These are phyloP conservation scores for Gnaphalium uliginosum DNA, from an alignment of 129 eudicot genomes.

Conservation along the genomic window DNA sequence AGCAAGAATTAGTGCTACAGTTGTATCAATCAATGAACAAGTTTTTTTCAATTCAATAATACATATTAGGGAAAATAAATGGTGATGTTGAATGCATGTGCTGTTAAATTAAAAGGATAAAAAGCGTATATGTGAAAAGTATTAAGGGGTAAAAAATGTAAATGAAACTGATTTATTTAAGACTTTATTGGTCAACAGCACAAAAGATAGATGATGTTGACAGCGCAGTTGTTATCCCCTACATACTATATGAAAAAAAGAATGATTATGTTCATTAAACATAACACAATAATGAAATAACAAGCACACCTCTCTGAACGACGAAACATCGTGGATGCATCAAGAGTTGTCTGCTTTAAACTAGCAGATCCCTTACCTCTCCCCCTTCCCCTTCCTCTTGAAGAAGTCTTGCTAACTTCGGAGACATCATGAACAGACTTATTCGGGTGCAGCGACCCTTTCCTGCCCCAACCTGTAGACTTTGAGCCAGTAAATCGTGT, in stretches of 20 bases:
- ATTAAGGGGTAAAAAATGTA: too few species aligned
- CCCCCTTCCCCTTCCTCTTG: slow-evolving; percentile 89
- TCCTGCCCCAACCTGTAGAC: slow-evolving; percentile 52
- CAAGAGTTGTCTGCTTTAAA: slow-evolving; percentile 90
- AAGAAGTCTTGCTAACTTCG: slow-evolving; percentile 54
- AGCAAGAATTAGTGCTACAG: neutral
- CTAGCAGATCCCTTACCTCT: slow-evolving; percentile 68
- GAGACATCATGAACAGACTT: slow-evolving; percentile 57
- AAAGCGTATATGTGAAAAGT: too few species aligned
- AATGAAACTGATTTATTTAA: too few species aligned
- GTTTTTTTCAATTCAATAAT: neutral
- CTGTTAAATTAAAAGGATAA: too few species aligned
- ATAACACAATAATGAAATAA: neutral
- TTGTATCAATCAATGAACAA: neutral
- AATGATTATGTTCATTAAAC: neutral
- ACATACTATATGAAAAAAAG: neutral
- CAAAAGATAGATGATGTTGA: too few species aligned
- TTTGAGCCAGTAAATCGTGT: slow-evolving; percentile 47
- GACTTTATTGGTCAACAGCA: too few species aligned
- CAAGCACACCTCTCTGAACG: slow-evolving; percentile 69
- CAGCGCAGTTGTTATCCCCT: too few species aligned
- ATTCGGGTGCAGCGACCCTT: slow-evolving; percentile 50
- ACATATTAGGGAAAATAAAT: too few species aligned
- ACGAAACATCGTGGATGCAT: slow-evolving; percentile 58
- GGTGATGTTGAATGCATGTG: too few species aligned